These are phyloP conservation scores for Lotmaria passim DNA, from an alignment of 208 protist species.

Conservation along the genomic window DNA sequence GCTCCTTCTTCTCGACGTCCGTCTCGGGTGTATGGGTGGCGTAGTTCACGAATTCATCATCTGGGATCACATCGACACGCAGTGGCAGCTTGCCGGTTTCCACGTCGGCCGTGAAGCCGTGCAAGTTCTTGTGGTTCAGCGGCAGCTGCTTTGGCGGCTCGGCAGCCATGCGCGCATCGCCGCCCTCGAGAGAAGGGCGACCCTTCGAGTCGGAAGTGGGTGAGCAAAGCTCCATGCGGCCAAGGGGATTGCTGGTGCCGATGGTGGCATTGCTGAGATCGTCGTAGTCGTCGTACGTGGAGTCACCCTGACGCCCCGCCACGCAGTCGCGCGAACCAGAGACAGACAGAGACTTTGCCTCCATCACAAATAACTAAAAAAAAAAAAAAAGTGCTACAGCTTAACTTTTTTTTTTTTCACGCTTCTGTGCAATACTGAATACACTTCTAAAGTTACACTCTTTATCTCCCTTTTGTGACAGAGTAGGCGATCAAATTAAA, in stretches of 20 bases:
- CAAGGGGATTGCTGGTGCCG: conserved; percentile 24
- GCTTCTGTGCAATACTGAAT: neutral
- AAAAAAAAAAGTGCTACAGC: neutral
- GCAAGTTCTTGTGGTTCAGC: conserved; percentile 52
- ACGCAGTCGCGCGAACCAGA: conserved; percentile 18
- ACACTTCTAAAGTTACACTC: too few relatives aligned
- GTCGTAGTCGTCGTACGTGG: conserved; percentile 46
- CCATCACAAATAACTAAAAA: conserved; percentile 9
- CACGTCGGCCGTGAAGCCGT: conserved; percentile 41
- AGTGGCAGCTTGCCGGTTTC: conserved; percentile 45
- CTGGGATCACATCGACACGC: conserved; percentile 41
- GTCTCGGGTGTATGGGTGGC: neutral
- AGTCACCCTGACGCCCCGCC: conserved; percentile 11
- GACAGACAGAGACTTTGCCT: conserved; percentile 15
- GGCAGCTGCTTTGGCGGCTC: conserved; percentile 40
- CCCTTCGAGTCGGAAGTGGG: conserved; percentile 26
- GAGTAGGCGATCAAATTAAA: neutral
- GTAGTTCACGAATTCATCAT: conserved; percentile 33
- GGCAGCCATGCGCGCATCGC: neutral
- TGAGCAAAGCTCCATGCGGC: conserved; percentile 1
- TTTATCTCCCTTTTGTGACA: too few relatives aligned
- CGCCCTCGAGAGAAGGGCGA: conserved; percentile 10
- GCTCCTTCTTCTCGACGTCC: neutral
- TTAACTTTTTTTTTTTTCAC: neutral
- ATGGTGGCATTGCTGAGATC: conserved; percentile 56